Conservation (phyloP, 495 filamentous ascomycete species). For the Tuber microsphaerosporum region DNA sequence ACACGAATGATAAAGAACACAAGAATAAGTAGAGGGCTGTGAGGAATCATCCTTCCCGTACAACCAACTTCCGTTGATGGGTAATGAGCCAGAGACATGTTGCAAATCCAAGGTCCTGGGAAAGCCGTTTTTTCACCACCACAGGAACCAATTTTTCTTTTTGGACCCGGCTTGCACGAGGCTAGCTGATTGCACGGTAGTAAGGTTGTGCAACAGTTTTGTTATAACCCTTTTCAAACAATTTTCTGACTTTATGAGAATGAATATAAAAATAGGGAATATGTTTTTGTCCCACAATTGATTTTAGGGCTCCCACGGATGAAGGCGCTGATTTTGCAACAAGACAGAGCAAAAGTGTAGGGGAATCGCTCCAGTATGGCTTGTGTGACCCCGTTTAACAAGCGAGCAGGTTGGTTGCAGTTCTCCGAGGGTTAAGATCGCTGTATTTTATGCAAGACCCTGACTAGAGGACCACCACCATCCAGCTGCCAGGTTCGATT, state of each 20-base stretch:
- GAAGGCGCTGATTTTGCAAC: not conserved
- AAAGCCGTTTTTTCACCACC: constrained; percentile 4
- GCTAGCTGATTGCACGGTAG: not conserved
- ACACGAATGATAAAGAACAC: not conserved
- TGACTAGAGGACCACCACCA: not conserved
- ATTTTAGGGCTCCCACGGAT: not conserved
- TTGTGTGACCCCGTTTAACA: not conserved
- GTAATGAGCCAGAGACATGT: not conserved
- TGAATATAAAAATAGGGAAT: not conserved
- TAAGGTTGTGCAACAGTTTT: not conserved
- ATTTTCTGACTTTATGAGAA: not conserved
- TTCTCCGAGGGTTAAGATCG: not conserved
- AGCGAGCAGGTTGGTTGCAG: not conserved
- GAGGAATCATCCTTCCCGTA: not conserved
- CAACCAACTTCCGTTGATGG: not conserved
- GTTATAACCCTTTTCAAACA: not conserved
- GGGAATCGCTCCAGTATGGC: not conserved
- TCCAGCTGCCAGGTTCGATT: not conserved
- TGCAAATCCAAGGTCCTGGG: constrained; percentile 4
- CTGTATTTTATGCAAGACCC: not conserved
- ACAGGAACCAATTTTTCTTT: constrained; percentile 3
- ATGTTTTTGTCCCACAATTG: not conserved
- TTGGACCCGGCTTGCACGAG: not conserved
- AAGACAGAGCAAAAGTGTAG: not conserved
- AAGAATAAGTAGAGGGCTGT: not conserved